Percentiles rank a stretch among this genome's conserved stretches.
phyloP scores from a whole-genome alignment of 2,329 filamentous ascomycete species.

The Penicillium sp. region DNA sequence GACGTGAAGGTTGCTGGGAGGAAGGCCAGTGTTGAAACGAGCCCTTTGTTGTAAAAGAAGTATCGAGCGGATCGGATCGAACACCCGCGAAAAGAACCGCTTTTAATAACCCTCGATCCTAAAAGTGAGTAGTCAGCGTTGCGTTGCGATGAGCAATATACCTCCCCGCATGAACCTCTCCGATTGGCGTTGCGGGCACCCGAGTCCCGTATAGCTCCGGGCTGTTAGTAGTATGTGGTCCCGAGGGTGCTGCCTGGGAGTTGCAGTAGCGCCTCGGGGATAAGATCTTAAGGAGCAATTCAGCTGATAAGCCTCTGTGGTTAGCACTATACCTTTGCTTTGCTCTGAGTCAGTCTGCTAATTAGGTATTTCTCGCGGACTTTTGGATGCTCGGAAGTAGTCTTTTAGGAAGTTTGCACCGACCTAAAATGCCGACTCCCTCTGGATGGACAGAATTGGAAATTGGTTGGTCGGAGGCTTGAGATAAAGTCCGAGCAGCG shows the following conservation, averaged over 20 bases:
- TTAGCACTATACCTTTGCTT: background rate
- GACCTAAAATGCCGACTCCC: constrained; percentile 20
- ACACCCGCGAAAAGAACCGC: background rate
- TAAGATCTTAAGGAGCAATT: constrained; percentile 8
- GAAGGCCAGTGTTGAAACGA: background rate
- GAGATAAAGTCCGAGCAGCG: background rate
- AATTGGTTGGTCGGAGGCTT: background rate
- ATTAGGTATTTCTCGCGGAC: background rate
- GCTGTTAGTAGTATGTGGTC: background rate
- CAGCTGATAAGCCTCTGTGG: background rate
- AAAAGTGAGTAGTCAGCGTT: background rate
- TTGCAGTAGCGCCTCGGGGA: constrained; percentile 11
- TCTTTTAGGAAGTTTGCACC: constrained; percentile 20
- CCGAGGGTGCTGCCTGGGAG: background rate
- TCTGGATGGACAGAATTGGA: background rate
- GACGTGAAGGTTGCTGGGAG: background rate
- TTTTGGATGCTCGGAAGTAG: constrained; percentile 12
- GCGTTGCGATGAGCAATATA: background rate
- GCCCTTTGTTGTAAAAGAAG: background rate
- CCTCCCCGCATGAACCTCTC: constrained; percentile 3
- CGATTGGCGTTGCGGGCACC: constrained; percentile 2
- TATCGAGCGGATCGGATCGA: background rate
- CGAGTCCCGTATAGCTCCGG: background rate
- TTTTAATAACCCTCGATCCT: background rate
- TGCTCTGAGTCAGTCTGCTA: too few species aligned